Conservation (phyloP, 176 grass and related monocot species). For the Avena eriantha region DNA sequence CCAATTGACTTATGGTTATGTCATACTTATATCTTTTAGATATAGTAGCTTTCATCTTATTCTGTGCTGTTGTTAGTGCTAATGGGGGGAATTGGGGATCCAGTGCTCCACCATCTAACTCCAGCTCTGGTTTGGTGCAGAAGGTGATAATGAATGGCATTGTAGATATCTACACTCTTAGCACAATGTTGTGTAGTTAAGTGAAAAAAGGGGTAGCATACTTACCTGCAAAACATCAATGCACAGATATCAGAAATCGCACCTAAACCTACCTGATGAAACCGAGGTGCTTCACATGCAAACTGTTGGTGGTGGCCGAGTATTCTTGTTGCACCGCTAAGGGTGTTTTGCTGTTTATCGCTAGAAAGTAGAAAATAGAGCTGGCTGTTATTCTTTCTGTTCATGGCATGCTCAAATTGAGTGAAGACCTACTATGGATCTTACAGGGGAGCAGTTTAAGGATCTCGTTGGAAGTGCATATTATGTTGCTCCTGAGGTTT, state of each 20-base stretch:
- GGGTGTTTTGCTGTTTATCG: not conserved
- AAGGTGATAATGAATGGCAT: conserved; percentile 32
- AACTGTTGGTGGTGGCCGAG: not conserved
- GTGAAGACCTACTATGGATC: not conserved
- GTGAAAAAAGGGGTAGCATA: not conserved
- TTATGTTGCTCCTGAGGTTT: conserved; percentile 98
- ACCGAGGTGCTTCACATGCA: conserved; percentile 15
- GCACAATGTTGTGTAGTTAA: not conserved
- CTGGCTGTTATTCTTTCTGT: not conserved
- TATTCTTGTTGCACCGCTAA: not conserved
- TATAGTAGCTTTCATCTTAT: not conserved
- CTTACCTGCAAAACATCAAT: conserved; percentile 1
- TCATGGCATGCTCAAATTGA: not conserved
- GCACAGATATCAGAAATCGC: not conserved
- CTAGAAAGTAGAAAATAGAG: conserved; percentile 7
- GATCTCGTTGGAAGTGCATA: conserved; percentile 98
- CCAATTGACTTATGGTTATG: conserved; percentile 23
- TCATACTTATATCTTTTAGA: conserved; percentile 8
- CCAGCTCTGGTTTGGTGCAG: not conserved
- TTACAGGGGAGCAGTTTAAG: conserved; percentile 83
- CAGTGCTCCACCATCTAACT: not conserved
- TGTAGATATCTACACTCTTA: conserved; percentile 11
- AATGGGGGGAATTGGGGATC: conserved; percentile 24
- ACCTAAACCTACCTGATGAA: not conserved
- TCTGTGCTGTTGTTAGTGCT: not conserved